Evolutionary conservation across 352 stramenopile species (phyloP).

Genomic region (Globisporangium perplexum): DNA sequence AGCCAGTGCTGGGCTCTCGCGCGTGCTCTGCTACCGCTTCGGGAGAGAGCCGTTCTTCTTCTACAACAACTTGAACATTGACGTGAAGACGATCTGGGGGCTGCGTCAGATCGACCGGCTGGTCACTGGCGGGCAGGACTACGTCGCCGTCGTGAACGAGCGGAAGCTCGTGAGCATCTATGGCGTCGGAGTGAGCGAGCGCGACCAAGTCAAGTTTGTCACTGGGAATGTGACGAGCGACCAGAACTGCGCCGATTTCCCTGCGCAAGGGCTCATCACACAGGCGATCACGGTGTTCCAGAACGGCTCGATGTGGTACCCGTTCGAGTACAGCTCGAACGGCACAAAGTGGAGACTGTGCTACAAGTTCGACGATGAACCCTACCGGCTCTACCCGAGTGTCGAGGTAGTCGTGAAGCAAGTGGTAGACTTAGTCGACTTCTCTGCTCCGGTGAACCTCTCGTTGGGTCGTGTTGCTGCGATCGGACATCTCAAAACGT

Average conservation of each 20-base stretch:
- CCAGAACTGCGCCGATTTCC: conserved; percentile 30
- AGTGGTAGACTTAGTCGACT: conserved; percentile 38
- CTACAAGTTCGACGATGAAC: conserved; percentile 62
- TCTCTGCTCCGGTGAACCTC: conserved; percentile 19
- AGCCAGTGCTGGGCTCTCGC: conserved; percentile 26
- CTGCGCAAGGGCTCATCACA: conserved; percentile 28
- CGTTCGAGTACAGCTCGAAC: conserved; percentile 47
- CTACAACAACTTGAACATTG: conserved; percentile 45
- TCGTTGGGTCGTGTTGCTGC: conserved; percentile 31
- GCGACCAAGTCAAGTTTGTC: conserved; percentile 57
- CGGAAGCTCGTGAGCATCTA: conserved; percentile 46
- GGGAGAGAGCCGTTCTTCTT: conserved; percentile 44
- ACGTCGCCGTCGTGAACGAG: conserved; percentile 53
- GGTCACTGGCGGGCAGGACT: conserved; percentile 16
- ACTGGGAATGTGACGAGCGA: conserved; percentile 8
- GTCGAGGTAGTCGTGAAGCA: conserved; percentile 48
- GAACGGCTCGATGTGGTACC: conserved; percentile 42
- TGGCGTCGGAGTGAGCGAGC: conserved; percentile 42
- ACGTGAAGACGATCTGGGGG: conserved; percentile 59
- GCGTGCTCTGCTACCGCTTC: conserved; percentile 61
- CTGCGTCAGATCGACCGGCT: conserved; percentile 19
- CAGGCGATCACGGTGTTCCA: conserved; percentile 28
- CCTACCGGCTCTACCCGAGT: conserved; percentile 34
- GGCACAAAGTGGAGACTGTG: conserved; percentile 43
- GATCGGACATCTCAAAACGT: conserved; percentile 41